Evolutionary conservation across 1,139 yeast genomes (phyloP), one percentile per base, ranked within the genome.

Genomic region (Nakaseomyces kungkrabaensis): DNA sequence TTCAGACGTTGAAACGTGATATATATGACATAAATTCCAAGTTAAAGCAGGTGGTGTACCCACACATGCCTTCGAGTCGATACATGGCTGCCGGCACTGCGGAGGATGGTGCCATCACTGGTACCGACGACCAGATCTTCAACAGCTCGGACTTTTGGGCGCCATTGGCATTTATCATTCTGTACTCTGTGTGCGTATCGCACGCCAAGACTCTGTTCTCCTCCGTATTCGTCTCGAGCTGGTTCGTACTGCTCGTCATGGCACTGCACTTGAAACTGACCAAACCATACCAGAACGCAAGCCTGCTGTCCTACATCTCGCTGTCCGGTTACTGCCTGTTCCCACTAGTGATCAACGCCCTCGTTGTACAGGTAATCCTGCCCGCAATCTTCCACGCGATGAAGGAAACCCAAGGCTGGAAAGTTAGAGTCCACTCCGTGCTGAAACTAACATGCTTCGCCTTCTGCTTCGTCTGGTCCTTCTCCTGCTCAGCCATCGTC

Each of bases 81-180:
- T 45, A 33, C 46, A 46, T 11, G 34, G 44, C 13, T 17, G 49
- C 32, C 31, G 49, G 37, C 8, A 36, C 34, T 34, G 40, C 41
- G 22, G 52, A 49, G 29, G 43, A 27, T 17, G 38, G 43, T 8
- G 41, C 31, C 31, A 7, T 3, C 3, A 9, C 31, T 7, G 31
- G 45, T 24, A 48, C 50, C 40, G 54, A 48, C 38, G 46, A 50
- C 10, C 57, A 54, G 26, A 48, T 52, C 7, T 48, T 56, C 4
- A 52, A 52, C 10, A 52, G 54, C 48, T 56, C 62, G 47, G 63
- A 64, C 50, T 56, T 64, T n/a, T 64, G 68, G 68, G 68, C 68
- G 2, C 68, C 68, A 1, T 51, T 64, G 24, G 50, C 59, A 9
- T 64, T 64, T 42, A 56, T 63, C 31, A 61, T 64, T 3, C 49